Base-by-base conservation (phyloP, 805 yeast genomes). In the Hanseniaspora guilliermondii region DNA sequence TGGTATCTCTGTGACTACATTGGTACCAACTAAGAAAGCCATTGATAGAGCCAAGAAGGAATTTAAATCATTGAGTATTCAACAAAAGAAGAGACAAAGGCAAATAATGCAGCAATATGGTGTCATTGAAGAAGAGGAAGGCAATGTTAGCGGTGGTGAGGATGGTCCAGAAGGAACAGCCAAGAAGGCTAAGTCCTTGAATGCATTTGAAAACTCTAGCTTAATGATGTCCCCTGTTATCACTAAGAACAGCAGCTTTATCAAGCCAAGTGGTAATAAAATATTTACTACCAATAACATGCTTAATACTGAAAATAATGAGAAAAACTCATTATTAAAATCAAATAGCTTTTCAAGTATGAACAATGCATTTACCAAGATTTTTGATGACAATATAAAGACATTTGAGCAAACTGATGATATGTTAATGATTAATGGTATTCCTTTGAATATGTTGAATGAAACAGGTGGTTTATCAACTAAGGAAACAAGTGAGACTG, bases 1-100 rank as follows among this genome's bases (percentile, higher is more conserved):
- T 60, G 97, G 97, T 54, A 88, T 96, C 0, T 86, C 96, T 0
- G 76, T 87, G 22, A 88, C 96, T 0, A 87, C 89, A 0, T 74
- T 88, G 59, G 89, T 87, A 1, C 96, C 96, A 2, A 87, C 95
- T 0, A 84, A 83, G 63, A 79, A 78, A 57, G 93, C 94, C 0
- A 73, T 85, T 70, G 69, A 58, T 35, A 62, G 62, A 42, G 69
- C 70, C 1, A 65, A 64, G 50, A 58, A 59, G 21, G 46, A 54
- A 16, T 54, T 54, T 27, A 42, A 44, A 7, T 27, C 25, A 27
- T 16, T 44, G n/a, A 42, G 39, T n/a, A 22, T 21, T 2, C 19
- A 44, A 16, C 55, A 52, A 27, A 32, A 33, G 17, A 21, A 42
- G 12, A 42, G 47, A 38, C 33, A 52, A 19, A 52, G 22, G 7